These are phyloP conservation scores for Cyclostephanos tholiformis DNA, from an alignment of 108 stramenopile species.

Conservation along the genomic window DNA sequence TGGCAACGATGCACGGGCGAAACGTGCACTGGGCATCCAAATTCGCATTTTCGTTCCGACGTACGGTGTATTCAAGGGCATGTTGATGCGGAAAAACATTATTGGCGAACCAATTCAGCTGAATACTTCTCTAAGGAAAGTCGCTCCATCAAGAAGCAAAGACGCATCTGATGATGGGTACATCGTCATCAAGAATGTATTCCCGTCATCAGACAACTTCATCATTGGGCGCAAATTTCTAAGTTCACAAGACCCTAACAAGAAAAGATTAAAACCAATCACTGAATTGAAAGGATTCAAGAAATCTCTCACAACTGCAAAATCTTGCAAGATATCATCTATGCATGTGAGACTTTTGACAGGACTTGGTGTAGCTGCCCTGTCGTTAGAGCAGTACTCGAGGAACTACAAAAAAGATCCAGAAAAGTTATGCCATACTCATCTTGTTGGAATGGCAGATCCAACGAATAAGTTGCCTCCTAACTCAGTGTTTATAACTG, in stretches of 20 bases:
- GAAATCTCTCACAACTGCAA: slow-evolving; percentile 10
- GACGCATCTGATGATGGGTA: slow-evolving; percentile 17
- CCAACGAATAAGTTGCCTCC: slow-evolving; percentile 50
- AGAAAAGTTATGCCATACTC: slow-evolving; percentile 44
- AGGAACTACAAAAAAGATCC: slow-evolving; percentile 9
- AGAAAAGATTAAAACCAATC: slow-evolving; percentile 6
- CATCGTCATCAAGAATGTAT: slow-evolving; percentile 15
- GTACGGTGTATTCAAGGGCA: slow-evolving; percentile 44
- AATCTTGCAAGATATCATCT: slow-evolving; percentile 21
- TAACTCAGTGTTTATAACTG: slow-evolving; percentile 54
- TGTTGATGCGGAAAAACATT: slow-evolving; percentile 47
- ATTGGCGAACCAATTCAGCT: slow-evolving; percentile 42
- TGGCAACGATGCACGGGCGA: slow-evolving; percentile 18
- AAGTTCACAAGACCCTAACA: neutral
- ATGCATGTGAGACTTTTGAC: slow-evolving; percentile 41
- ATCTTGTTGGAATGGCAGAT: slow-evolving; percentile 59
- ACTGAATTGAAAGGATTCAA: slow-evolving; percentile 13
- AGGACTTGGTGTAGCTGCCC: slow-evolving; percentile 28
- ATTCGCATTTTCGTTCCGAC: slow-evolving; percentile 32
- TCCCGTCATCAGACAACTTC: slow-evolving; percentile 16
- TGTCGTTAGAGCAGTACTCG: slow-evolving; percentile 19
- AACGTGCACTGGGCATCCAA: slow-evolving; percentile 27
- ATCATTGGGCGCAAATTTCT: slow-evolving; percentile 7
- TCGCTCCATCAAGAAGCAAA: slow-evolving; percentile 32
- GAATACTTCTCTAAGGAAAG: slow-evolving; percentile 57